Conservation (phyloP, 1,284 basidiomycete species). For the Irpex sp. region DNA sequence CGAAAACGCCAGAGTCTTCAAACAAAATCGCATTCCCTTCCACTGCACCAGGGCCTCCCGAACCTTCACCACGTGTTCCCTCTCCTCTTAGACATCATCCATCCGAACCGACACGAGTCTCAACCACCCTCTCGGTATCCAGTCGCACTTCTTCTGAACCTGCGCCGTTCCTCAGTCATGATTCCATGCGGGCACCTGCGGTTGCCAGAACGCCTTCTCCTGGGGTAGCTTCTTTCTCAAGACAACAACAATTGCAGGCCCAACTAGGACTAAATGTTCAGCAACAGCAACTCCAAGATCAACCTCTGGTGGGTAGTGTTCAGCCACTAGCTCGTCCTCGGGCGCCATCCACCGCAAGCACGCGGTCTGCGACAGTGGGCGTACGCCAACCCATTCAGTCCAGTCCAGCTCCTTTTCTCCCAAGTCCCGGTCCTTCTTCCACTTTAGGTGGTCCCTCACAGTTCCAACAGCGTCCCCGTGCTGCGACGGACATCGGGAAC, state of each 20-base stretch:
- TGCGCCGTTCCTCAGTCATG: background rate
- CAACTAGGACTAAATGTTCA: background rate
- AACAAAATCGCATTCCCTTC: conserved; percentile 14
- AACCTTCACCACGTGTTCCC: conserved; percentile 4
- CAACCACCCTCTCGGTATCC: background rate
- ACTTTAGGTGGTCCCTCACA: background rate
- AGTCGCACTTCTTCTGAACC: conserved; percentile 13
- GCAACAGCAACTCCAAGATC: background rate
- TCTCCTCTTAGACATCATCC: conserved; percentile 6
- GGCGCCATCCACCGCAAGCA: conserved; percentile 7
- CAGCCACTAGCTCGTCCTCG: conserved; percentile 4
- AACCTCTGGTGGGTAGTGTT: background rate
- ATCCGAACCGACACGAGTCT: conserved; percentile 9
- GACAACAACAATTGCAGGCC: background rate
- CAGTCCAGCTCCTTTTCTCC: conserved; percentile 6
- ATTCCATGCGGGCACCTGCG: background rate
- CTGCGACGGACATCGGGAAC: conserved; percentile 17
- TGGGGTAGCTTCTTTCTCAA: background rate
- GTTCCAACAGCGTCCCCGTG: conserved; percentile 16
- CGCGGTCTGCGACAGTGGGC: conserved; percentile 10
- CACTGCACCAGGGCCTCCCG: conserved; percentile 4
- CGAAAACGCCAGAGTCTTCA: background rate
- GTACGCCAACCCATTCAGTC: conserved; percentile 22
- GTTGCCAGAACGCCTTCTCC: conserved; percentile 1
- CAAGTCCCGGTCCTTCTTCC: conserved; percentile 1